A percentile compares a stretch with the other conserved stretches of the same genome.
Evolutionary conservation across 2,329 filamentous ascomycete genomes (phyloP).

Genomic region (Cadophora sp.): DNA sequence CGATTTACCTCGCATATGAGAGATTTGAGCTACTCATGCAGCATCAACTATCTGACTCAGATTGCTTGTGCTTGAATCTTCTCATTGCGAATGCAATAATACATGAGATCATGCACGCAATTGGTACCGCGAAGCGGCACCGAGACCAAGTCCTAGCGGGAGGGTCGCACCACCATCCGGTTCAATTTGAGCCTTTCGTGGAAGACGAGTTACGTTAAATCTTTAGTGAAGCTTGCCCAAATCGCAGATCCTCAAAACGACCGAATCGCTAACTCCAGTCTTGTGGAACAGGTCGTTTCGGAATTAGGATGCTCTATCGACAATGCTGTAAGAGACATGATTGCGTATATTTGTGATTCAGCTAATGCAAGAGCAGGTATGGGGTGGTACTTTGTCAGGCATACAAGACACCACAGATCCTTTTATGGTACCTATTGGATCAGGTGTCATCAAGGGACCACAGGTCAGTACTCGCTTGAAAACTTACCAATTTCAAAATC

Average conservation of each 20-base stretch:
- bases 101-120: constrained; percentile 14
- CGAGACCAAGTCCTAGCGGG: constrained; percentile 6
- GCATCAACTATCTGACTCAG: background rate
- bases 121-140: constrained; percentile 9
- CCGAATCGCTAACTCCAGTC: background rate
- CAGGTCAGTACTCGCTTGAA: background rate
- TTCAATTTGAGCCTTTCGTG: background rate
- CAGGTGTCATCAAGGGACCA: background rate
- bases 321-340: background rate
- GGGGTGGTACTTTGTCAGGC: background rate
- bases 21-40: constrained; percentile 8
- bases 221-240: background rate
- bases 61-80: constrained; percentile 10
- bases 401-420: background rate
- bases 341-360: background rate
- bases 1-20: constrained; percentile 14
- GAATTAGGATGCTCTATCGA: constrained; percentile 5
- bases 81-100: constrained; percentile 7
- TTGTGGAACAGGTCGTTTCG: background rate
- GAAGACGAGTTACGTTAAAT: constrained; percentile 6
- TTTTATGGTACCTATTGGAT: background rate
- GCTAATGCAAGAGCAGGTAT: background rate
- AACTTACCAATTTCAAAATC: background rate
- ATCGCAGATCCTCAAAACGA: background rate
- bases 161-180: background rate